Evolutionary conservation across 352 stramenopile genomes (phyloP).

Genomic region (Phytophthora nicotianae): DNA sequence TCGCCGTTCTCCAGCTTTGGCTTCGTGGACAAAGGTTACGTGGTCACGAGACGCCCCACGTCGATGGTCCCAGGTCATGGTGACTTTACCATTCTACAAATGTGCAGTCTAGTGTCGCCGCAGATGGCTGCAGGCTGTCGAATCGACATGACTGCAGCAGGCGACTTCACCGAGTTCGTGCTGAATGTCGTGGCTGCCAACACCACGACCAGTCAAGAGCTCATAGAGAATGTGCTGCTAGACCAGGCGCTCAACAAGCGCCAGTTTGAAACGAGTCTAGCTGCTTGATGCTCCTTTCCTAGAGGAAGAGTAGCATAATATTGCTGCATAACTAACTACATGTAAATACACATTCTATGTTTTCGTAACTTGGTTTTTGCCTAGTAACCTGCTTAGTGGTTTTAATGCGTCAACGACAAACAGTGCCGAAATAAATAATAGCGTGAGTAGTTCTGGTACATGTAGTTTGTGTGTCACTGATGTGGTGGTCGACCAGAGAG

Average conservation of each 20-base stretch:
- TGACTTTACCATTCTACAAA: conserved; percentile 57
- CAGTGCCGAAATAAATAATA: too few relatives aligned
- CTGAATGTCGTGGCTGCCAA: conserved; percentile 47
- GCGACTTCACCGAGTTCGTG: conserved; percentile 60
- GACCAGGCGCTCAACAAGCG: conserved; percentile 32
- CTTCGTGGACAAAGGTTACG: conserved; percentile 67
- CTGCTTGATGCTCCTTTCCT: conserved; percentile 8
- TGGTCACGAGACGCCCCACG: conserved; percentile 52
- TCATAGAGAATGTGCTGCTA: conserved; percentile 66
- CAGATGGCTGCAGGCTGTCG: conserved; percentile 41
- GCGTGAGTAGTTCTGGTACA: too few relatives aligned
- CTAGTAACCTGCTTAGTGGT: too few relatives aligned
- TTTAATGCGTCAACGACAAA: too few relatives aligned
- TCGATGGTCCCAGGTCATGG: conserved; percentile 24
- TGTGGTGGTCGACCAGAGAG: too few relatives aligned
- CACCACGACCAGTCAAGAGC: conserved; percentile 48
- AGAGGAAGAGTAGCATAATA: too few relatives aligned
- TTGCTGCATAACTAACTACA: too few relatives aligned
- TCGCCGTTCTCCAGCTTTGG: conserved; percentile 44
- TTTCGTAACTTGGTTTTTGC: too few relatives aligned
- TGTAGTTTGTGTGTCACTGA: too few relatives aligned
- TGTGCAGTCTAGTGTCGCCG: conserved; percentile 59
- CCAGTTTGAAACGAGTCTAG: conserved; percentile 12
- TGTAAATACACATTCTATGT: too few relatives aligned
- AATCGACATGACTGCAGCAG: conserved; percentile 38